A percentile compares a stretch with the other conserved stretches of the same genome.
Evolutionary conservation across 768 basidiomycete genomes (phyloP).

Genomic region (Clathrus columnatus): DNA sequence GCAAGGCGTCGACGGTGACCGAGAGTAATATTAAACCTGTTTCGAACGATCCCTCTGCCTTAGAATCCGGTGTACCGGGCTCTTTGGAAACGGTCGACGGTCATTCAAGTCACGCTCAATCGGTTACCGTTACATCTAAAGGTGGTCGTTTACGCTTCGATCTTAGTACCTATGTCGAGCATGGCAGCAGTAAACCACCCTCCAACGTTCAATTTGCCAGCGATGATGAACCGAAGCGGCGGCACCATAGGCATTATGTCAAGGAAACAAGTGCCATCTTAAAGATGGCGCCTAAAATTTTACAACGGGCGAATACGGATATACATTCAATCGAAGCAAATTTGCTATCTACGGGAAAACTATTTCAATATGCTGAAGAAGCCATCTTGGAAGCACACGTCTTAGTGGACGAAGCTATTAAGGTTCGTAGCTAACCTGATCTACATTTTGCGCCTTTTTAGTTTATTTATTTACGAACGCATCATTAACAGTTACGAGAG

Average conservation of each 20-base stretch:
- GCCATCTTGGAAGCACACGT: neutral
- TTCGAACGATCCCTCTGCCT: neutral
- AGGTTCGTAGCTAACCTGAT: neutral
- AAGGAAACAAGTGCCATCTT: neutral
- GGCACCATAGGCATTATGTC: neutral
- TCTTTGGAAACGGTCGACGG: neutral
- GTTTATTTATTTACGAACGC: neutral
- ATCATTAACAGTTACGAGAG: conserved; percentile 2
- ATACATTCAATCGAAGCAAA: neutral
- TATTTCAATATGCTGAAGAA: neutral
- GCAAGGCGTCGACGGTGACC: neutral
- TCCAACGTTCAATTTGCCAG: neutral
- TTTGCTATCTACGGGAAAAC: neutral
- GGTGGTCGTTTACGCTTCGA: neutral
- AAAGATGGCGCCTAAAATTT: neutral
- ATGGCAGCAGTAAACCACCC: neutral
- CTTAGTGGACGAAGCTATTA: conserved; percentile 1
- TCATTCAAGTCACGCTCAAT: neutral
- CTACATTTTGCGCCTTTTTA: neutral
- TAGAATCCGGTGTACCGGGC: neutral
- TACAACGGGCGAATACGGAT: conserved; percentile 4
- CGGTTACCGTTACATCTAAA: neutral
- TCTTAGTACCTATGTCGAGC: neutral
- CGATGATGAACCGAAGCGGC: neutral
- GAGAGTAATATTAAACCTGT: neutral